These are phyloP conservation scores for Trypanosoma melophagium DNA, from an alignment of 208 protist genomes.

Conservation along the genomic window DNA sequence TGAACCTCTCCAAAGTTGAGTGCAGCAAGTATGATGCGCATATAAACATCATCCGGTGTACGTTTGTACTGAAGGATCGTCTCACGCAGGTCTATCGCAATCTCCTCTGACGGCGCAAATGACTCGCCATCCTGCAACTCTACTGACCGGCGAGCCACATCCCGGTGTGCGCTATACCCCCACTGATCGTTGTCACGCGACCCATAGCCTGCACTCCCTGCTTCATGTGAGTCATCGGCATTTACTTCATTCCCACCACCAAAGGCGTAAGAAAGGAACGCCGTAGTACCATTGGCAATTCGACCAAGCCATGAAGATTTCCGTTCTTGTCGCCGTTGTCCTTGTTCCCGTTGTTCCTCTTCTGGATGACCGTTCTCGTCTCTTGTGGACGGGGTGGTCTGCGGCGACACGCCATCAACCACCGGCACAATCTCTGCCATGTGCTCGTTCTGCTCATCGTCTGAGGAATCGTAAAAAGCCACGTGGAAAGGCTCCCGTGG, in stretches of 20 bases:
- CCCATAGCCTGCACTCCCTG: background rate
- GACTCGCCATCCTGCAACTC: background rate
- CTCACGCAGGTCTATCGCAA: constrained; percentile 70
- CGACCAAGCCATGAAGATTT: constrained; percentile 5
- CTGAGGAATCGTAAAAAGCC: constrained; percentile 68
- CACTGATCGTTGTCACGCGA: constrained; percentile 9
- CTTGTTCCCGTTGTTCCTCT: constrained; percentile 8
- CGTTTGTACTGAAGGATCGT: constrained; percentile 70
- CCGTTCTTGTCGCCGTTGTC: constrained; percentile 8
- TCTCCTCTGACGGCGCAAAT: constrained; percentile 19
- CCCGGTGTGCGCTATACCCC: background rate
- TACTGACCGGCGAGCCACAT: background rate
- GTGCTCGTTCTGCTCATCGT: constrained; percentile 54
- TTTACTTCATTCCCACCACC: too few species aligned
- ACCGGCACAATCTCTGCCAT: constrained; percentile 36
- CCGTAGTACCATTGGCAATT: background rate
- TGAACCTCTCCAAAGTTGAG: constrained; percentile 53
- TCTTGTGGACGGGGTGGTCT: constrained; percentile 1
- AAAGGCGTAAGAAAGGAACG: constrained; percentile 9
- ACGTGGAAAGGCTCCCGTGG: constrained; percentile 34
- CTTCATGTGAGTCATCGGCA: constrained; percentile 3
- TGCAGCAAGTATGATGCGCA: constrained; percentile 85
- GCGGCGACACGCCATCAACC: constrained; percentile 12
- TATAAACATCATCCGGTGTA: constrained; percentile 64
- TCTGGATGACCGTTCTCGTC: constrained; percentile 14